Evolutionary conservation across 805 yeast genomes (phyloP).

Genomic region (Ogataea sp.): DNA sequence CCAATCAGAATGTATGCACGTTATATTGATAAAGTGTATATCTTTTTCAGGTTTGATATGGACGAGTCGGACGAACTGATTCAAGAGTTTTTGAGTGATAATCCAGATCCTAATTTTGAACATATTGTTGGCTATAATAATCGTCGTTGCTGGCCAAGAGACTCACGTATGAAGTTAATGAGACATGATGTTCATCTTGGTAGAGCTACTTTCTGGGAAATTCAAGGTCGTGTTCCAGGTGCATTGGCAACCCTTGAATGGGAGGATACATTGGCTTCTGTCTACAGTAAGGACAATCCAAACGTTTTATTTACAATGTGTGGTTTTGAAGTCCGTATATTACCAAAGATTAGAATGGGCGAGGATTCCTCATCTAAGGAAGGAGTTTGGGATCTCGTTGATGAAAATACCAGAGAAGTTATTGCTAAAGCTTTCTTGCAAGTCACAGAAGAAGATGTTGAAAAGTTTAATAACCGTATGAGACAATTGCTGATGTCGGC

Average conservation of each 20-base stretch:
- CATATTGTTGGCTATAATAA: constrained; percentile 80
- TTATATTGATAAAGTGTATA: constrained; percentile 73
- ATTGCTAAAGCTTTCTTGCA: constrained; percentile 84
- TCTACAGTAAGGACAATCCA: constrained; percentile 85
- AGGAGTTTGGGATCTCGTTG: constrained; percentile 85
- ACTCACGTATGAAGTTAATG: constrained; percentile 82
- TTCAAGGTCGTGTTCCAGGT: constrained; percentile 69
- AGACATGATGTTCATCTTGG: constrained; percentile 90
- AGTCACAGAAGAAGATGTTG: constrained; percentile 76
- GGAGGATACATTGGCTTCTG: constrained; percentile 78
- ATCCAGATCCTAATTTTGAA: constrained; percentile 90
- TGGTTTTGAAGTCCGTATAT: constrained; percentile 88
- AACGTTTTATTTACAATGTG: constrained; percentile 84
- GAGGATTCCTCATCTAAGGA: constrained; percentile 53
- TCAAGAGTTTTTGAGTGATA: constrained; percentile 69
- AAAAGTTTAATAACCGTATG: constrained; percentile 72
- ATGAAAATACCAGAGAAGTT: constrained; percentile 67
- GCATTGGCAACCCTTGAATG: constrained; percentile 68
- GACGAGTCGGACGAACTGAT: constrained; percentile 71
- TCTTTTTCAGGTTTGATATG: constrained; percentile 66
- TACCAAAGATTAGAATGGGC: constrained; percentile 60
- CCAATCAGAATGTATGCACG: constrained; percentile 81
- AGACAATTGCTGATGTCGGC: constrained; percentile 91
- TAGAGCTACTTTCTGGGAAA: constrained; percentile 87
- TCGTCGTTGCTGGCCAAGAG: constrained; percentile 92